phyloP scores from a whole-genome alignment of 1,139 yeast species.

The Lodderomyces theae region DNA sequence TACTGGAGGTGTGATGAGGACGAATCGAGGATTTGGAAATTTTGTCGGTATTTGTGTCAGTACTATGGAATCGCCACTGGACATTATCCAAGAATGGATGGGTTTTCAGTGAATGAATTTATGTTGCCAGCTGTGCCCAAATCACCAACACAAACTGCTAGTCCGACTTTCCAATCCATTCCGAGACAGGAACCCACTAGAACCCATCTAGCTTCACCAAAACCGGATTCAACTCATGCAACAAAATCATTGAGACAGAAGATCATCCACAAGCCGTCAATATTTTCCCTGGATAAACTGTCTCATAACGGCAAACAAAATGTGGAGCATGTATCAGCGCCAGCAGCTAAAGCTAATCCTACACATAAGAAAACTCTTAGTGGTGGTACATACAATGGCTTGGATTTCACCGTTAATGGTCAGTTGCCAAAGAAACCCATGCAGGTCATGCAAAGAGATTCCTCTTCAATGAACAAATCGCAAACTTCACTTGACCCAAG shows the following conservation, averaged over 20 bases:
- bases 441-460: slow-evolving; percentile 29
- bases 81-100: slow-evolving; percentile 56
- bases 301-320: neutral
- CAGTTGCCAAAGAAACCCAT: slow-evolving; percentile 44
- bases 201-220: slow-evolving; percentile 1
- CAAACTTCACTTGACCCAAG: neutral
- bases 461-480: no score
- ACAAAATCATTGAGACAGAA: slow-evolving; percentile 4
- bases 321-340: slow-evolving; percentile 2
- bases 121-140: slow-evolving; percentile 32
- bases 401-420: slow-evolving; percentile 47
- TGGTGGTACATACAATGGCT: slow-evolving; percentile 28
- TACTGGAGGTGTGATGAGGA: slow-evolving; percentile 81
- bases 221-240: neutral
- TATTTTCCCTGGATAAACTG: slow-evolving; percentile 5
- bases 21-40: slow-evolving; percentile 55
- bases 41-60: slow-evolving; percentile 60
- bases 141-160: slow-evolving; percentile 9
- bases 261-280: slow-evolving; percentile 4
- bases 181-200: neutral
- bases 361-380: slow-evolving; percentile 5
- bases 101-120: slow-evolving; percentile 35
- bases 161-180: slow-evolving; percentile 5
- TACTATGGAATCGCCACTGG: slow-evolving; percentile 68
- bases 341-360: slow-evolving; percentile 7